These are phyloP conservation scores for Allium fistulosum DNA, from an alignment of 106 monocot species.

Conservation along the genomic window DNA sequence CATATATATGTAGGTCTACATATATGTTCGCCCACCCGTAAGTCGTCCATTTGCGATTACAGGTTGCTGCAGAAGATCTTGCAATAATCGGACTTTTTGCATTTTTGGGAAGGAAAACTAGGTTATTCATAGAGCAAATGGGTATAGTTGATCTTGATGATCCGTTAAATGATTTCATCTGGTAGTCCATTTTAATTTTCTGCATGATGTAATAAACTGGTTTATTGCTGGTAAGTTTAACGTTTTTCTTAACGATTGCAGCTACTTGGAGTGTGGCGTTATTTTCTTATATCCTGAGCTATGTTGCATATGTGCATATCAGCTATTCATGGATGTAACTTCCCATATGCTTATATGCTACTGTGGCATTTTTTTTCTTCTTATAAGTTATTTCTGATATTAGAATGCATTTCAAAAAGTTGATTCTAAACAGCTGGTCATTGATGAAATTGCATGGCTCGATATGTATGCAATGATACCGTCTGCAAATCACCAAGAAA, in stretches of 20 bases:
- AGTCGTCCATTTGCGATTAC: background rate
- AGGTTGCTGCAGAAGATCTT: constrained; percentile 12
- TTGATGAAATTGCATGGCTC: constrained; percentile 20
- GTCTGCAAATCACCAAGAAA: constrained; percentile 8
- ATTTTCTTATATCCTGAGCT: constrained; percentile 17
- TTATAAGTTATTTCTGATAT: no score
- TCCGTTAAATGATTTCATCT: constrained; percentile 14
- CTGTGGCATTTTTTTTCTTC: no score
- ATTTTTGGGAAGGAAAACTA: constrained; percentile 19
- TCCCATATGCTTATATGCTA: no score
- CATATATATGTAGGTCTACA: no score
- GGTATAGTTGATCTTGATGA: constrained; percentile 18
- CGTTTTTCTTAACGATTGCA: background rate
- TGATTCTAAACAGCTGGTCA: constrained; percentile 13
- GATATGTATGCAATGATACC: constrained; percentile 9
- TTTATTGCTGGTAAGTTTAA: no score
- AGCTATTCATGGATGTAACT: constrained; percentile 21
- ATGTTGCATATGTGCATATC: constrained; percentile 12
- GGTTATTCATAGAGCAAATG: constrained; percentile 14
- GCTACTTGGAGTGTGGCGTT: constrained; percentile 20
- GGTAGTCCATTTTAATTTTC: constrained; percentile 7
- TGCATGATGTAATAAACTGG: background rate
- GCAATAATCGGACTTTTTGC: constrained; percentile 18
- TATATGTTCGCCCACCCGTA: no score
- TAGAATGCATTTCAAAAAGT: no score